Percentiles rank a stretch among this genome's conserved stretches.
phyloP scores from a whole-genome alignment of 139 green algal genomes.

The Edaphochlamys debaryana region DNA sequence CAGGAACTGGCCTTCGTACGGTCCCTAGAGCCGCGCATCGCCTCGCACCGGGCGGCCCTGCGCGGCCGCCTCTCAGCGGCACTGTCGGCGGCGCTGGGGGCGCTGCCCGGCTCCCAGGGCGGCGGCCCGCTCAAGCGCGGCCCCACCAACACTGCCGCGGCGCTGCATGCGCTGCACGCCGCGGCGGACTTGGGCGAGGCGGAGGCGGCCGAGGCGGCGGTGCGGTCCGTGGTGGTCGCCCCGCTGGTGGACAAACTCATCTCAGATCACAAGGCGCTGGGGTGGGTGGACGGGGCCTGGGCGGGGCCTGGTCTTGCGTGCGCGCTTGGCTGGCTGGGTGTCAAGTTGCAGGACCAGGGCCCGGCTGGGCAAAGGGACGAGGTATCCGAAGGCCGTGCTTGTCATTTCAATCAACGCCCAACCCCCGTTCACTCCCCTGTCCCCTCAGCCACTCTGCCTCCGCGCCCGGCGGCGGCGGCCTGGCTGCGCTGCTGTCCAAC shows the following conservation, averaged over 20 bases:
- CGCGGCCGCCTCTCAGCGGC: conserved; percentile 56
- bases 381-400: too few species aligned
- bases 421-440: neutral
- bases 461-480: neutral
- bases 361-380: too few species aligned
- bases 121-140: neutral
- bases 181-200: conserved; percentile 79
- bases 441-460: neutral
- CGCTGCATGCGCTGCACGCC: conserved; percentile 80
- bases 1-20: conserved; percentile 84
- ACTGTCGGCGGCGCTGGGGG: conserved; percentile 63
- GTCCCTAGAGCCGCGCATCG: conserved; percentile 74
- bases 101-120: neutral
- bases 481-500: conserved; percentile 40
- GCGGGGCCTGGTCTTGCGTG: too few species aligned
- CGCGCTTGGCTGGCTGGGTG: too few species aligned
- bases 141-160: conserved; percentile 18
- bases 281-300: neutral
- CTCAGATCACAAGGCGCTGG: conserved; percentile 46
- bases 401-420: too few species aligned
- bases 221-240: conserved; percentile 70
- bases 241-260: conserved; percentile 69
- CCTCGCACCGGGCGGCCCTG: conserved; percentile 57
- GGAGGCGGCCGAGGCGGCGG: conserved; percentile 66
- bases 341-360: too few species aligned